Conservation (phyloP, 495 filamentous ascomycete species). For the Pseudevernia furfuracea region DNA sequence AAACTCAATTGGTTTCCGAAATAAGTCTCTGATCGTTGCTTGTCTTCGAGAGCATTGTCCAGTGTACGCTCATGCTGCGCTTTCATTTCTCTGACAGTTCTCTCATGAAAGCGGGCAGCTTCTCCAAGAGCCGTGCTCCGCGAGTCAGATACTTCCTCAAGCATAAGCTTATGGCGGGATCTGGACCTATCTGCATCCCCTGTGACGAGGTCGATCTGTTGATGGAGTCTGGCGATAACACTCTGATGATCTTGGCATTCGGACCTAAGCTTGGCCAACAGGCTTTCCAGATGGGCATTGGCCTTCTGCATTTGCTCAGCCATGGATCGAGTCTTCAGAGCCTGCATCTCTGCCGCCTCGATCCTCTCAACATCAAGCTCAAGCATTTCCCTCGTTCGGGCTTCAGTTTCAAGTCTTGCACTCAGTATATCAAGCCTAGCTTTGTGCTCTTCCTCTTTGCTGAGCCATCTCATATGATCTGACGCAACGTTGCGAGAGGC, state of each 20-base stretch:
- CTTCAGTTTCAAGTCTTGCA: slow-evolving; percentile 68
- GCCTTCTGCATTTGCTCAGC: slow-evolving; percentile 49
- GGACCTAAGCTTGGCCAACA: slow-evolving; percentile 54
- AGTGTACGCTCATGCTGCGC: slow-evolving; percentile 68
- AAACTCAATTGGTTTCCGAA: slow-evolving; percentile 64
- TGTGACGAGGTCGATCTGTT: slow-evolving; percentile 61
- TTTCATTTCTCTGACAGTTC: slow-evolving; percentile 52
- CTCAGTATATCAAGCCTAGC: slow-evolving; percentile 72
- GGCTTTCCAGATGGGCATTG: slow-evolving; percentile 54
- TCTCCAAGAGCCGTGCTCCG: slow-evolving; percentile 45
- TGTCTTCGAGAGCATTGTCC: slow-evolving; percentile 62
- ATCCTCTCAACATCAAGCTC: slow-evolving; percentile 70
- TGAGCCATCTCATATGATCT: slow-evolving; percentile 67
- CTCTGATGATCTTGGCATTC: slow-evolving; percentile 61
- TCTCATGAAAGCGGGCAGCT: slow-evolving; percentile 60
- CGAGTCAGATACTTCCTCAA: slow-evolving; percentile 62
- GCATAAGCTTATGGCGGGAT: slow-evolving; percentile 63
- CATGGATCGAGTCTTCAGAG: slow-evolving; percentile 45
- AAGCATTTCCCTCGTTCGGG: slow-evolving; percentile 66
- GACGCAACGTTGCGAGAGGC: slow-evolving; percentile 68
- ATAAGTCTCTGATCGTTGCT: slow-evolving; percentile 58
- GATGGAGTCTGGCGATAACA: slow-evolving; percentile 57
- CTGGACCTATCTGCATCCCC: slow-evolving; percentile 67
- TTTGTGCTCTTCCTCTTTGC: slow-evolving; percentile 64
- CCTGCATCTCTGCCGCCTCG: slow-evolving; percentile 66